Conservation (phyloP, 805 yeast genomes). For the Tetrapisispora iriomotensis region DNA sequence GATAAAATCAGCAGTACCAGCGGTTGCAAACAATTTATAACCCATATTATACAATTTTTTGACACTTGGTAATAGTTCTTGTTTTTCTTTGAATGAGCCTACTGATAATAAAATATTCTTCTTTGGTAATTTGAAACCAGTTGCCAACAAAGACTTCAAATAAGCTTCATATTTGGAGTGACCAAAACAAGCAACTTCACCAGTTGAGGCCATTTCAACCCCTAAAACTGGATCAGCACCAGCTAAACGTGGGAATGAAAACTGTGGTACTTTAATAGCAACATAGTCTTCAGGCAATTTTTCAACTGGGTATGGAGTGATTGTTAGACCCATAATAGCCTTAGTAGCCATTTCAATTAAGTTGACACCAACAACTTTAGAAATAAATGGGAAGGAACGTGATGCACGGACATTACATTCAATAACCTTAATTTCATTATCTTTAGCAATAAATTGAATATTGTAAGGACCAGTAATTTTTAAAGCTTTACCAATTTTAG, state of each 20-base stretch:
- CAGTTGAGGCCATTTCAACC: conserved; percentile 98
- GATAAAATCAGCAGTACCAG: conserved; percentile 98
- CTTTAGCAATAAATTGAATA: conserved; percentile 92
- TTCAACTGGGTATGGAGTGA: conserved; percentile 82
- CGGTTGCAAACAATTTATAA: conserved; percentile 87
- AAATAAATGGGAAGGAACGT: conserved; percentile 97
- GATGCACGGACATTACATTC: conserved; percentile 99
- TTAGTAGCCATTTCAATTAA: conserved; percentile 95
- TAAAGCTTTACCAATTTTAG: conserved; percentile 89
- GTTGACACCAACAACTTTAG: conserved; percentile 94
- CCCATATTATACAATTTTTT: conserved; percentile 73
- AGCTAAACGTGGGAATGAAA: conserved; percentile 90
- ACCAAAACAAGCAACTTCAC: conserved; percentile 97
- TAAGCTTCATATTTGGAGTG: conserved; percentile 95
- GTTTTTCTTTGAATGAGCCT: conserved; percentile 95
- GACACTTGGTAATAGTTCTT: conserved; percentile 83
- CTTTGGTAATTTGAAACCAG: conserved; percentile 92
- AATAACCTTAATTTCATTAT: conserved; percentile 91
- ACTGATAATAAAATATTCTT: conserved; percentile 87
- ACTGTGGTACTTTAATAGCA: conserved; percentile 94
- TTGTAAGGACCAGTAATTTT: conserved; percentile 96
- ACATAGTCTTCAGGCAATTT: conserved; percentile 88
- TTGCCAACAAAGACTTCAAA: conserved; percentile 84
- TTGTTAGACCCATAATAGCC: conserved; percentile 83
- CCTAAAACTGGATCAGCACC: conserved; percentile 98